phyloP scores from a whole-genome alignment of 495 filamentous ascomycete genomes.

The Entonaema liquescens region DNA sequence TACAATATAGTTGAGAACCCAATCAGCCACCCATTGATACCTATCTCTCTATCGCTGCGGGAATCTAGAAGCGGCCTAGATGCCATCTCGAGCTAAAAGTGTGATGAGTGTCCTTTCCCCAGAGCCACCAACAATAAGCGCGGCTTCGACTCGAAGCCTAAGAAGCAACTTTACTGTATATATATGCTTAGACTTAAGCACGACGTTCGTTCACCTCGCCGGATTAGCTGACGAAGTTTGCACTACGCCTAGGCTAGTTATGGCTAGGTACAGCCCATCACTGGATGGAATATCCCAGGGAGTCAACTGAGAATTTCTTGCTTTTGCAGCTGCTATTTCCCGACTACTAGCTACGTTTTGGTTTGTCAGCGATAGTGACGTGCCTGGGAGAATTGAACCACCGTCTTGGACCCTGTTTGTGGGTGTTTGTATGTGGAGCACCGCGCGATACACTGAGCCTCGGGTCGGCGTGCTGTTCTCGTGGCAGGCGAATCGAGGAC shows the following conservation, averaged over 20 bases:
- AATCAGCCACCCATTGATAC: slow-evolving; percentile 41
- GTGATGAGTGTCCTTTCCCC: background rate
- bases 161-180: background rate
- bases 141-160: background rate
- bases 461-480: background rate
- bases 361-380: background rate
- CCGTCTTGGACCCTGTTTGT: background rate
- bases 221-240: background rate
- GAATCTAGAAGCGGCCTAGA: slow-evolving; percentile 24
- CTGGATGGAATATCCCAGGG: background rate
- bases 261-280: background rate
- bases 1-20: slow-evolving; percentile 40
- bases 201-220: background rate
- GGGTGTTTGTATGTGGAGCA: background rate
- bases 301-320: background rate
- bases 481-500: slow-evolving; percentile 1
- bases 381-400: background rate
- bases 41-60: slow-evolving; percentile 27
- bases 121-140: background rate
- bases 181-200: background rate
- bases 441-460: slow-evolving; percentile 1
- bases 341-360: background rate
- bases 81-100: slow-evolving; percentile 18
- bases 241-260: background rate
- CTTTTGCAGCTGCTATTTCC: background rate